These are phyloP conservation scores for Cryptococcus jaspeensis DNA, from an alignment of 1,284 basidiomycete genomes.

Conservation along the genomic window DNA sequence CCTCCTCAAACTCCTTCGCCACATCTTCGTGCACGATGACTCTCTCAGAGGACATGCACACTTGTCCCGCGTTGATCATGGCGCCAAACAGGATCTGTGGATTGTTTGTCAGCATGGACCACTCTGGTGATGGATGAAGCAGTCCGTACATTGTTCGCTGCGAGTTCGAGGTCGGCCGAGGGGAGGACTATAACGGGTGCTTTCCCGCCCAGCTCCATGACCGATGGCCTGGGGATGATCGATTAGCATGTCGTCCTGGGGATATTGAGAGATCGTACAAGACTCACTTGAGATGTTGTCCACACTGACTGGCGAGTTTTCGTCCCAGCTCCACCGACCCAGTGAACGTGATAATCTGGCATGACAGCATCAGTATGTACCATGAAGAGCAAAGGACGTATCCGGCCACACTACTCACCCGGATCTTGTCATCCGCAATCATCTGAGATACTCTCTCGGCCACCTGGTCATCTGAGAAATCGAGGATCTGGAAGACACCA, in stretches of 20 bases:
- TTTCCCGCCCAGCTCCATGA: constrained; percentile 55
- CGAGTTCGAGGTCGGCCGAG: constrained; percentile 63
- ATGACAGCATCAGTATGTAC: neutral
- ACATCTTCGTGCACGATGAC: constrained; percentile 57
- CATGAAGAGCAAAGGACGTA: neutral
- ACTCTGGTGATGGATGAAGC: neutral
- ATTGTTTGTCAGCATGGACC: neutral
- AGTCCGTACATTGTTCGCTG: constrained; percentile 51
- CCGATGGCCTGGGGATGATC: constrained; percentile 21
- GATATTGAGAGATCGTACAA: neutral
- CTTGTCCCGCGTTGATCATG: constrained; percentile 63
- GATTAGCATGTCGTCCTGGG: neutral
- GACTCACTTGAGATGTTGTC: constrained; percentile 51
- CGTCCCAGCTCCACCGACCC: constrained; percentile 53
- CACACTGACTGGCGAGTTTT: constrained; percentile 46
- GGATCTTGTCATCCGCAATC: constrained; percentile 59
- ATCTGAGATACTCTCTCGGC: constrained; percentile 57
- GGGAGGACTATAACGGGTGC: constrained; percentile 57
- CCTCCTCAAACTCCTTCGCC: constrained; percentile 45
- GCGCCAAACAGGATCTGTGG: constrained; percentile 59
- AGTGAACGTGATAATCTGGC: constrained; percentile 52
- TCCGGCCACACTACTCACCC: constrained; percentile 22
- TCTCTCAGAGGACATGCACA: constrained; percentile 71
- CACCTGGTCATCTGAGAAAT: constrained; percentile 56
- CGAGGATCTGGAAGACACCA: constrained; percentile 63